Evolutionary conservation across 1,139 yeast genomes (phyloP).

Genomic region (Nadsonia commutata): DNA sequence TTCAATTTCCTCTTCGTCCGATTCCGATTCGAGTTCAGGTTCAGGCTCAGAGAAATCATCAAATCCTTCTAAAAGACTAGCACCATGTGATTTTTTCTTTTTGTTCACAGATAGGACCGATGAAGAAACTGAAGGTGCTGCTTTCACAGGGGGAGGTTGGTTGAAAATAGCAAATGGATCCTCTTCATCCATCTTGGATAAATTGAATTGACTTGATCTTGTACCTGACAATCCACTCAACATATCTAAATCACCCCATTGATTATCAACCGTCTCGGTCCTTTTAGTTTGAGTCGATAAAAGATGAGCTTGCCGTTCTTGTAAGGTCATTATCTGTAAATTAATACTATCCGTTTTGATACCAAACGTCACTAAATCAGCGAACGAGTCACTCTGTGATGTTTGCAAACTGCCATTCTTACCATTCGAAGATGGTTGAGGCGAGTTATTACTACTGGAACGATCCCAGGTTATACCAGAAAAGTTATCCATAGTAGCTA

Average conservation of each 20-base stretch:
- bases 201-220: neutral
- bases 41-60: conserved; percentile 10
- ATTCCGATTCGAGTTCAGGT: conserved; percentile 5
- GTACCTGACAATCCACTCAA: neutral
- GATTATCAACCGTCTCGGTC: conserved; percentile 25
- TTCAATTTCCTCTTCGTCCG: neutral
- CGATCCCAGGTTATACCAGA: neutral
- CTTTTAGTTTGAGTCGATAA: conserved; percentile 24
- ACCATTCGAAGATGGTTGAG: neutral
- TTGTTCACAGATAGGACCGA: neutral
- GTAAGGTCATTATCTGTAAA: neutral
- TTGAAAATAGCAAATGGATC: conserved; percentile 6
- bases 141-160: conserved; percentile 1
- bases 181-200: conserved; percentile 1
- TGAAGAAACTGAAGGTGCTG: conserved; percentile 1
- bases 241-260: neutral
- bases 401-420: neutral
- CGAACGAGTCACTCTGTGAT: neutral
- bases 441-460: neutral
- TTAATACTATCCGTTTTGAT: neutral
- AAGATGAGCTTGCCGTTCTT: neutral
- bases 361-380: neutral
- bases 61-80: neutral
- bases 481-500: neutral
- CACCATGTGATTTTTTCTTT: neutral